Percentiles rank a stretch among this genome's conserved stretches.
Conservation (phyloP, 805 yeast species). For the Metschnikowia amazonensis region DNA sequence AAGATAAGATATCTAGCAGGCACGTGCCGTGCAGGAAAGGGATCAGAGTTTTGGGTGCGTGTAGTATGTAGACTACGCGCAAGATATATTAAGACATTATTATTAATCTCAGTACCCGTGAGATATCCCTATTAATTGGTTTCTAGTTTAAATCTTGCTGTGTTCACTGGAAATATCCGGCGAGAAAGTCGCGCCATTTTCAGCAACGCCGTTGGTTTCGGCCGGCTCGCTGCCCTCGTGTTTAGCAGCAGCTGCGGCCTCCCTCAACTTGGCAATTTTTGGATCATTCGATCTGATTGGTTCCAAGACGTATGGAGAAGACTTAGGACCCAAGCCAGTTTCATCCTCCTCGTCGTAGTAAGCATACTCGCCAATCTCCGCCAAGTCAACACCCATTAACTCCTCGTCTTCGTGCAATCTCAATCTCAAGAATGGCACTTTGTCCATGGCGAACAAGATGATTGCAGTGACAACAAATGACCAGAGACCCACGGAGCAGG, state of each 20-base stretch:
- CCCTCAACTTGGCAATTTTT: slow-evolving; percentile 32
- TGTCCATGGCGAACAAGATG: slow-evolving; percentile 63
- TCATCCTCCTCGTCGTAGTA: slow-evolving; percentile 59
- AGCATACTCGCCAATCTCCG: slow-evolving; percentile 89
- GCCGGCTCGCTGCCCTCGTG: slow-evolving; percentile 6
- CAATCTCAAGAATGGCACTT: slow-evolving; percentile 74
- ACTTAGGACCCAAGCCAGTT: slow-evolving; percentile 25
- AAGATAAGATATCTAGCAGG: not conserved
- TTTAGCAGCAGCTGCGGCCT: slow-evolving; percentile 20
- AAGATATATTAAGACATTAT: not conserved
- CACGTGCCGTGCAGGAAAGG: not conserved
- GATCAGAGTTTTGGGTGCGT: too few species aligned
- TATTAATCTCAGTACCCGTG: slow-evolving; percentile 3
- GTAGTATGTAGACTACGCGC: not conserved
- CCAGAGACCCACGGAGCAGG: slow-evolving; percentile 68
- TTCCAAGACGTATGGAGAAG: slow-evolving; percentile 59
- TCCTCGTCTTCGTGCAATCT: slow-evolving; percentile 87
- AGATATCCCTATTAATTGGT: slow-evolving; percentile 2
- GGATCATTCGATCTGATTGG: slow-evolving; percentile 65
- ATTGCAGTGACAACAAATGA: slow-evolving; percentile 69
- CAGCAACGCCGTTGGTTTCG: slow-evolving; percentile 13
- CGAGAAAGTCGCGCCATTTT: slow-evolving; percentile 15
- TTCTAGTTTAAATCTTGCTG: slow-evolving; percentile 10
- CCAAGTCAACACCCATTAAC: slow-evolving; percentile 79
- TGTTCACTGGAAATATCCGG: slow-evolving; percentile 14